Evolutionary conservation across 805 yeast species (phyloP), one percentile per base, ranked within the genome.

Genomic region (Saccharomyces mikatae): DNA sequence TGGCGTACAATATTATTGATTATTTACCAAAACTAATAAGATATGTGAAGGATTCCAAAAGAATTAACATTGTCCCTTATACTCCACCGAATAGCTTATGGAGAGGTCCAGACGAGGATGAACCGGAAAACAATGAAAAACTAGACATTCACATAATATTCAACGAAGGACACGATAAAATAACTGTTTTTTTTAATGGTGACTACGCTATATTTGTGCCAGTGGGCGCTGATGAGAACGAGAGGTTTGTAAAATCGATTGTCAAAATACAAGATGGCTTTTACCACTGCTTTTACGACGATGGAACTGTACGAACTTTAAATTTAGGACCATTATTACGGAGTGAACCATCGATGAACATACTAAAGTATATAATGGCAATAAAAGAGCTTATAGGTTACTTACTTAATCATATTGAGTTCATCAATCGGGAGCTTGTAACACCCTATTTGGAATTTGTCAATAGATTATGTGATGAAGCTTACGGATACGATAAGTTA

Each of bases 81-180:
- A 55, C 30, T 8, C 56, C 61, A 22, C 54, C 56, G 11, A 52
- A 52, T 41, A 52, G 50, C 14, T 41, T 53, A 2, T 63, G 68
- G 67, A 51, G 65, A 50, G 55, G 44, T 41, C 22, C 49, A 2
- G 55, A 53, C 13, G 31, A 46, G 47, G 53, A 50, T 26, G 52
- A 47, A 14, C 24, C 6, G 41, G 48, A 46, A 17, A 22, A 41
- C 26, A 22, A 24, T 13, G n/a, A 47, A 11, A 21, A 58, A 3
- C 9, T 60, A 8, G 69, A 66, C 57, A 48, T 64, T 6, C 67
- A 63, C 53, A 30, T 63, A 3, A 30, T 60, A 17, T 63, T 62
- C 49, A 48, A 54, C 24, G 41, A 28, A 8, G 21, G 46, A 5
- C 36, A 51, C n/a, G 62, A 60, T n/a, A 49, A 49, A 1, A 51